Evolutionary conservation across 805 yeast species (phyloP), one percentile per base, ranked within the genome.

Genomic region (Yamadazyma sp.): DNA sequence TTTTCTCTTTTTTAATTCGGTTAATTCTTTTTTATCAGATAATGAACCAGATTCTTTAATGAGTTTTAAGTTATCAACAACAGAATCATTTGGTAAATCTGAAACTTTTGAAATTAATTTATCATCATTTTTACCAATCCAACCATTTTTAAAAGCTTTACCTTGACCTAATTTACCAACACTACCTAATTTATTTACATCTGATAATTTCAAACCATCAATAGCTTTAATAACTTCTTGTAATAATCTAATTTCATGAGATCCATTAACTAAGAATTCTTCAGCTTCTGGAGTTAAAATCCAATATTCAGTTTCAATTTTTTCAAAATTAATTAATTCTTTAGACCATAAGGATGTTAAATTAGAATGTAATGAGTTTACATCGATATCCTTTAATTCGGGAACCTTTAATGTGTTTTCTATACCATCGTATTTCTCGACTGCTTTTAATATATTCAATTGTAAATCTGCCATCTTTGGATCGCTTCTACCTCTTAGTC

Each of bases 141-240:
- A 93, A 27, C 95, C 94, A 60, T 89, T 89, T 64, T 88, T 91
- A 76, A 93, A 94, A 12, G 98, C 99, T 53, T 89, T 81, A 49
- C 95, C 95, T 68, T 93, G 98, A 44, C 98, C 99, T 45, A 91
- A 74, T 50, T 82, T 81, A 44, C 97, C 98, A 40, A 78, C 78
- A 34, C 78, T 68, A 38, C 97, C 97, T 64, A 91, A 69, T 46
- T 82, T 75, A 39, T 62, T 60, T 35, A 84, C 86, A 35, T 91
- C 97, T 16, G 83, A 58, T 49, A 93, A 80, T 55, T 84, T 86
- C 51, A 93, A 72, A 23, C 91, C 88, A 38, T 84, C 95, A 33
- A 89, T 62, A 30, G 82, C 69, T 49, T 78, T 74, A 36, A 84
- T 69, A 29, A 93, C 87, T 56, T 81, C 86, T 35, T 76, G 71